A percentile compares a stretch with the other conserved stretches of the same genome.
Conservation (phyloP, 2,329 filamentous ascomycete species). For the Biscogniauxia mediterranea region DNA sequence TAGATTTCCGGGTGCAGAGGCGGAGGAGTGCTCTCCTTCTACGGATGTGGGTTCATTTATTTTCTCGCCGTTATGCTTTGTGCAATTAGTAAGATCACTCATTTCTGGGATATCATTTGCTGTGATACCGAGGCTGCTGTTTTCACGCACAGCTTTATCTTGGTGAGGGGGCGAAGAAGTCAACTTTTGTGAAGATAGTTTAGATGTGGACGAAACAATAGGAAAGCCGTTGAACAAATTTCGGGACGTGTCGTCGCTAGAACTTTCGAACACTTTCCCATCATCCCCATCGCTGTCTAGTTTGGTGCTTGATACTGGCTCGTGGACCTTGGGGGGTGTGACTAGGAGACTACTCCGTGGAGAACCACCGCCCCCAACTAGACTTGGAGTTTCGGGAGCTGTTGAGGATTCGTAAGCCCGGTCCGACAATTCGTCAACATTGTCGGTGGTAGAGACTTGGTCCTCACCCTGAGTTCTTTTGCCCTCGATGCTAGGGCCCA, state of each 20-base stretch:
- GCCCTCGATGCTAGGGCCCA: constrained; percentile 3
- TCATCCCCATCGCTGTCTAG: constrained; percentile 19
- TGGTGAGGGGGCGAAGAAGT: constrained; percentile 15
- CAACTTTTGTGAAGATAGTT: constrained; percentile 7
- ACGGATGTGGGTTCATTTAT: background rate
- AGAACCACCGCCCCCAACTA: constrained; percentile 26
- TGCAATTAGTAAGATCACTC: background rate
- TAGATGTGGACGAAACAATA: constrained; percentile 14
- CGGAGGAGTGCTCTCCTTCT: background rate
- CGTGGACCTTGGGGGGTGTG: constrained; percentile 26
- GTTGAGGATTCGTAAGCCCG: constrained; percentile 20
- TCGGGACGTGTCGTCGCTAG: constrained; percentile 10
- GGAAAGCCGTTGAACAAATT: constrained; percentile 10
- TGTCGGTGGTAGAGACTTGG: constrained; percentile 8
- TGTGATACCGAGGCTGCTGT: background rate
- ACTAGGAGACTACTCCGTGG: constrained; percentile 29
- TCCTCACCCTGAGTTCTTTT: constrained; percentile 4
- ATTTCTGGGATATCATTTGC: background rate
- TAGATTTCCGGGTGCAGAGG: background rate
- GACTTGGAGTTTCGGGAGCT: constrained; percentile 29
- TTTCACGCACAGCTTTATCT: constrained; percentile 11
- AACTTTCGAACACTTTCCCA: constrained; percentile 8
- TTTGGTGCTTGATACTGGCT: constrained; percentile 11
- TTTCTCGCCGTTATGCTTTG: background rate
- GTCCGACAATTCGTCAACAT: constrained; percentile 10